These are phyloP conservation scores for Vigna reflexopilosa DNA, from an alignment of 306 rosid species.

Conservation along the genomic window DNA sequence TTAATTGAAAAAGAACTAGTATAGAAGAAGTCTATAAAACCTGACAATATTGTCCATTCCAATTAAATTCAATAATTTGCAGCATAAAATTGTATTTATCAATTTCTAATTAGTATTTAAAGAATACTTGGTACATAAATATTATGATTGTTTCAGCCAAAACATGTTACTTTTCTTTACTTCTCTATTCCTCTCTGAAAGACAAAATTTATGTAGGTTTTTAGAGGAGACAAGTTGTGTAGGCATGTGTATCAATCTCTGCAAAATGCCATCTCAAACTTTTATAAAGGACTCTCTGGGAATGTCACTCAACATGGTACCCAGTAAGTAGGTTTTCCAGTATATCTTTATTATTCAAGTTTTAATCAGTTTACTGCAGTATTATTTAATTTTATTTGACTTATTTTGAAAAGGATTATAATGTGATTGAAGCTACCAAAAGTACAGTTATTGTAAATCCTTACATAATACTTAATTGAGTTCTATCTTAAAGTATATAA, in stretches of 20 bases:
- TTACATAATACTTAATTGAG: background rate
- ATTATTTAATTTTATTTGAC: background rate
- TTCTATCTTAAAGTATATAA: background rate
- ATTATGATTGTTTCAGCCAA: slow-evolving; percentile 19
- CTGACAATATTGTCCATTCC: background rate
- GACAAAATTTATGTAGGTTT: slow-evolving; percentile 61
- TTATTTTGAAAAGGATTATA: background rate
- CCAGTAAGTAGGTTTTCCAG: slow-evolving; percentile 61
- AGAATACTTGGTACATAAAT: background rate
- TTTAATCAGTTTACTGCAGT: background rate
- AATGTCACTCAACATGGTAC: slow-evolving; percentile 84
- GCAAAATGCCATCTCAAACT: slow-evolving; percentile 84
- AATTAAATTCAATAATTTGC: background rate
- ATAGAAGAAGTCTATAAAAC: background rate
- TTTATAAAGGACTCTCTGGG: slow-evolving; percentile 83
- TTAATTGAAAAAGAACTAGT: too few species aligned
- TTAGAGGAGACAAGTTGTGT: slow-evolving; percentile 82
- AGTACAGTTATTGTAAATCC: background rate
- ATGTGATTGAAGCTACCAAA: background rate
- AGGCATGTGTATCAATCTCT: slow-evolving; percentile 89
- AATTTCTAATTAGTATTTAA: background rate
- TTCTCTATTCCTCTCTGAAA: background rate
- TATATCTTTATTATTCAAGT: background rate
- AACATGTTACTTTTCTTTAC: background rate
- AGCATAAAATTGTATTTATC: background rate